Evolutionary conservation across 2,329 filamentous ascomycete genomes (phyloP).

Genomic region (Pseudodiploospora longispora): DNA sequence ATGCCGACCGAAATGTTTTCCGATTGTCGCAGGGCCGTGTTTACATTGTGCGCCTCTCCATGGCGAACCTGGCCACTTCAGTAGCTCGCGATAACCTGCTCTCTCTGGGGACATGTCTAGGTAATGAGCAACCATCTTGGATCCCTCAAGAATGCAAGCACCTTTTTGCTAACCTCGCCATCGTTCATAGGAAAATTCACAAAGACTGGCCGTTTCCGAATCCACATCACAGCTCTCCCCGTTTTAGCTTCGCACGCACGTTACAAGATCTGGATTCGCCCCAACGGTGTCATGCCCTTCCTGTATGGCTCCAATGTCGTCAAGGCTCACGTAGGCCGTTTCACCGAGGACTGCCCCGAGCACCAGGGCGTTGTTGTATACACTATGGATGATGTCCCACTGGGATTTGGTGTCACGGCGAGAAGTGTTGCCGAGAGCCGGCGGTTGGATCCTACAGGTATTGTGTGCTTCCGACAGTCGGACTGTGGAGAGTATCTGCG

Average conservation of each 20-base stretch:
- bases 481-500: conserved; percentile 93
- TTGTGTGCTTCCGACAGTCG: conserved; percentile 83
- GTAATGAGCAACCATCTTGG: conserved; percentile 24
- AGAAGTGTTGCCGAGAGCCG: conserved; percentile 76
- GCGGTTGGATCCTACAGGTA: conserved; percentile 79
- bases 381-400: conserved; percentile 86
- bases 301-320: conserved; percentile 88
- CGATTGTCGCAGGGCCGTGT: conserved; percentile 74
- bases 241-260: conserved; percentile 84
- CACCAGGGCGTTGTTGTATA: conserved; percentile 87
- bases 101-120: conserved; percentile 79
- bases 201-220: conserved; percentile 89
- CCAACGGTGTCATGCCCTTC: conserved; percentile 96
- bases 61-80: conserved; percentile 86
- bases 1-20: conserved; percentile 76
- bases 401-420: conserved; percentile 90
- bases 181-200: conserved; percentile 70
- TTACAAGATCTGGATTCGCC: conserved; percentile 96
- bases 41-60: conserved; percentile 83
- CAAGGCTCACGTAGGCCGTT: conserved; percentile 62
- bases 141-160: neutral
- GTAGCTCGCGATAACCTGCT: conserved; percentile 75
- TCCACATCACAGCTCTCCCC: conserved; percentile 84
- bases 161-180: conserved; percentile 8
- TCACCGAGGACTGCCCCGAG: conserved; percentile 87